These are phyloP conservation scores for Eucommia ulmoides DNA, from an alignment of 257 asterid genomes.

Conservation along the genomic window DNA sequence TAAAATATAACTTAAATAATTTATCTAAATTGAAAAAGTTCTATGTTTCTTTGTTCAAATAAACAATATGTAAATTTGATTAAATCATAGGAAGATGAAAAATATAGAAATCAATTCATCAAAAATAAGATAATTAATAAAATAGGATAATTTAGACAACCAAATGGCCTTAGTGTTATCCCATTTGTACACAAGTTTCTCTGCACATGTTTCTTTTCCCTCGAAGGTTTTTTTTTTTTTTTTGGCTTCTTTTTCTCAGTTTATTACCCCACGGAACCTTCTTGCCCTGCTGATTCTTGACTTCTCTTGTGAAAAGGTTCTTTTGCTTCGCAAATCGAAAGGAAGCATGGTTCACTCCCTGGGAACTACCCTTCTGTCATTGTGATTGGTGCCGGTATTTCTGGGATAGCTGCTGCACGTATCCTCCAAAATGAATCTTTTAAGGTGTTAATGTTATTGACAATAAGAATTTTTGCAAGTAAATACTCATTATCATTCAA, in stretches of 20 bases:
- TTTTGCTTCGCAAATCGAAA: constrained; percentile 35
- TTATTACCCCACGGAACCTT: not conserved
- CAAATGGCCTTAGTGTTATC: too few relatives aligned
- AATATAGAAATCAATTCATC: too few relatives aligned
- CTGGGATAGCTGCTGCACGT: constrained; percentile 92
- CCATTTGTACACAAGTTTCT: not conserved
- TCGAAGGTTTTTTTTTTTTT: too few relatives aligned
- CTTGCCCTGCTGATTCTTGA: too few relatives aligned
- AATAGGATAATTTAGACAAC: too few relatives aligned
- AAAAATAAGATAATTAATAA: too few relatives aligned
- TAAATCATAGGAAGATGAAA: too few relatives aligned
- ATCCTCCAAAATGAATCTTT: constrained; percentile 76
- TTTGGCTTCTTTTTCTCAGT: constrained; percentile 5
- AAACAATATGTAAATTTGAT: too few relatives aligned
- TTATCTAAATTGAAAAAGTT: too few relatives aligned
- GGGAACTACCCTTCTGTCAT: constrained; percentile 67
- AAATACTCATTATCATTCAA: constrained; percentile 2
- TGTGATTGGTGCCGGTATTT: constrained; percentile 95
- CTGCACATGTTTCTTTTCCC: not conserved
- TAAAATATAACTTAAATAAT: too few relatives aligned
- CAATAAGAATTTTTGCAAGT: not conserved
- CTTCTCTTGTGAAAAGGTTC: constrained; percentile 28
- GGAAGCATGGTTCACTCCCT: constrained; percentile 38
- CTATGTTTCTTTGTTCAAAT: too few relatives aligned
- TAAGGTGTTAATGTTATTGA: constrained; percentile 36